Percentiles rank a stretch among this genome's conserved stretches.
These are phyloP conservation scores for Pestalotiopsis fici DNA, from an alignment of 2,329 filamentous ascomycete species.

Conservation along the genomic window DNA sequence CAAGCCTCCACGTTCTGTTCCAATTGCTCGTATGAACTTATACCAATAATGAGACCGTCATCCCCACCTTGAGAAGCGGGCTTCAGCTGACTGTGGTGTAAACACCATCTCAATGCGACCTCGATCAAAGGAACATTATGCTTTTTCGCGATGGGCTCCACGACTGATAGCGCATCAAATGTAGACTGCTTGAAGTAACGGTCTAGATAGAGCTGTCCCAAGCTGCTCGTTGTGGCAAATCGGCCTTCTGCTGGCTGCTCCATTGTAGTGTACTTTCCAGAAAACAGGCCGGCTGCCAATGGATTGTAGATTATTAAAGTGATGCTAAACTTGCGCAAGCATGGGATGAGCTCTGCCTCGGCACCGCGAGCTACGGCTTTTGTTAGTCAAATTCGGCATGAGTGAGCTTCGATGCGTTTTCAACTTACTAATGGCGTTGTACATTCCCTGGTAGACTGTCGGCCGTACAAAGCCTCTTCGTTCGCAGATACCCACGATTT, in stretches of 20 bases:
- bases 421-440: slow-evolving; percentile 67
- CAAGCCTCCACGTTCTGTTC: not conserved
- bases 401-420: not conserved
- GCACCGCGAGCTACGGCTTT: slow-evolving; percentile 56
- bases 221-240: slow-evolving; percentile 58
- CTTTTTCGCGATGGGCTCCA: slow-evolving; percentile 71
- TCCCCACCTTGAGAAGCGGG: slow-evolving; percentile 47
- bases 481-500: slow-evolving; percentile 43
- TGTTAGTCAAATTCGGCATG: not conserved
- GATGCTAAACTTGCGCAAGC: slow-evolving; percentile 74
- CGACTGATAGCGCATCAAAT: slow-evolving; percentile 63
- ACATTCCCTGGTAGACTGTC: slow-evolving; percentile 86
- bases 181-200: slow-evolving; percentile 72
- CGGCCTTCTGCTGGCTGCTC: slow-evolving; percentile 65
- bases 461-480: slow-evolving; percentile 57
- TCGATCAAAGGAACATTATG: slow-evolving; percentile 67
- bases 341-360: slow-evolving; percentile 73
- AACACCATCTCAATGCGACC: slow-evolving; percentile 71
- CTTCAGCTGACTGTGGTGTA: slow-evolving; percentile 67
- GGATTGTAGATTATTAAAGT: slow-evolving; percentile 84
- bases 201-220: slow-evolving; percentile 52
- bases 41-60: slow-evolving; percentile 22
- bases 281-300: slow-evolving; percentile 77
- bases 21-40: not conserved
- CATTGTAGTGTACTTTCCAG: slow-evolving; percentile 72